phyloP scores from a whole-genome alignment of 2,329 filamentous ascomycete genomes.

The Fusarium solani-melongenae region DNA sequence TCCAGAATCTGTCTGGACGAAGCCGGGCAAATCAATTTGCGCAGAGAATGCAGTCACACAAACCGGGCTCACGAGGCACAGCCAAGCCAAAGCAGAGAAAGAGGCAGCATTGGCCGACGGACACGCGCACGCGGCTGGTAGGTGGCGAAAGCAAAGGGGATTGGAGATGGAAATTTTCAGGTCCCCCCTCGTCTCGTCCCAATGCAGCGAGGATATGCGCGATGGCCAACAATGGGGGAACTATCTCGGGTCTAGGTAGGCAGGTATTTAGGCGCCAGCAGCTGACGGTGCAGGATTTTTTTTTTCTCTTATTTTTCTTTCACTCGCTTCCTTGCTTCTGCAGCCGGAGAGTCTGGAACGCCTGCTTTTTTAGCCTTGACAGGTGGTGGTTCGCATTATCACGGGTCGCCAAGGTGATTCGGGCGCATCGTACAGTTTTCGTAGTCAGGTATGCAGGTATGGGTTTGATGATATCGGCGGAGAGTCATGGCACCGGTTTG shows the following conservation, averaged over 20 bases:
- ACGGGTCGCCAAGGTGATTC: background rate
- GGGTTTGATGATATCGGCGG: background rate
- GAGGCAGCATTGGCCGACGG: background rate
- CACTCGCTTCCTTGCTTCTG: conserved; percentile 1
- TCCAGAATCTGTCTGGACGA: background rate
- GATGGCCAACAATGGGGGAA: conserved; percentile 5
- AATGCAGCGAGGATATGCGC: conserved; percentile 9
- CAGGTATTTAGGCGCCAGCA: conserved; percentile 24
- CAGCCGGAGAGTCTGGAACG: background rate
- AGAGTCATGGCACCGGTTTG: background rate
- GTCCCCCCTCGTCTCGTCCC: background rate
- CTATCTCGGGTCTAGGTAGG: background rate
- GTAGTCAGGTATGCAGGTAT: background rate
- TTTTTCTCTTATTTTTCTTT: background rate
- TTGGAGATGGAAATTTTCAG: conserved; percentile 7
- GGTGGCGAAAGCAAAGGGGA: conserved; percentile 18
- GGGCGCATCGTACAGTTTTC: background rate
- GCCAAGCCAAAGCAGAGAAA: background rate
- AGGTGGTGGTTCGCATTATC: background rate
- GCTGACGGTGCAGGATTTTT: conserved; percentile 17
- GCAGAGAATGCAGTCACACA: conserved; percentile 13
- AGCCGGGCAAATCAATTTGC: conserved; percentile 11
- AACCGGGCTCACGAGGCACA: background rate
- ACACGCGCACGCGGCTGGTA: conserved; percentile 12
- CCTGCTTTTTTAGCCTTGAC: background rate